Evolutionary conservation across 257 asterid genomes (phyloP).

Genomic region (Lithospermum erythrorhizon): DNA sequence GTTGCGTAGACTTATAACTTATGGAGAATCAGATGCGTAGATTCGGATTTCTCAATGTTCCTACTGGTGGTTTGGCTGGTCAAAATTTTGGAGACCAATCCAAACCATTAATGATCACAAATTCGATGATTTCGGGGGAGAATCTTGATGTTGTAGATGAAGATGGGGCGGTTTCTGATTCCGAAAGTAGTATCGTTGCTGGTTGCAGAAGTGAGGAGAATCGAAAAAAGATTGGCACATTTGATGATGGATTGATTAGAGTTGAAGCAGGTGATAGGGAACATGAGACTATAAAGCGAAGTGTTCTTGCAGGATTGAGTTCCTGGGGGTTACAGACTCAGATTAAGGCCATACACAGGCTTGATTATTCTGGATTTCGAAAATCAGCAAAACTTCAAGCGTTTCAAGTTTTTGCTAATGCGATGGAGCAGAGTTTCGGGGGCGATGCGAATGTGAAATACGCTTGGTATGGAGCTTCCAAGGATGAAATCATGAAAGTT

Average conservation of each 20-base stretch:
- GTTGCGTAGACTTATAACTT: too few species aligned
- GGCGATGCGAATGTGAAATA: constrained; percentile 11
- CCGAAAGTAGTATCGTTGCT: constrained; percentile 6
- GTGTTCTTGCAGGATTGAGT: constrained; percentile 7
- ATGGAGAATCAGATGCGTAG: not conserved
- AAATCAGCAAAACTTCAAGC: constrained; percentile 10
- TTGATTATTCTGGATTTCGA: not conserved
- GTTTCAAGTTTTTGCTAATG: constrained; percentile 1
- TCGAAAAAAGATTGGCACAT: not conserved
- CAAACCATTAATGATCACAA: not conserved
- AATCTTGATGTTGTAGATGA: not conserved
- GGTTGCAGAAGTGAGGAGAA: not conserved
- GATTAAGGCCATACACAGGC: constrained; percentile 15
- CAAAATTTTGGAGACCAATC: not conserved
- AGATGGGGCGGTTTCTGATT: constrained; percentile 11
- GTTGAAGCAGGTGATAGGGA: constrained; percentile 4
- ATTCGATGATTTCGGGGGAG: not conserved
- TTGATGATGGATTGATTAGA: not conserved
- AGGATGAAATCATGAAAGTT: constrained; percentile 13
- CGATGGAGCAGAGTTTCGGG: constrained; percentile 3
- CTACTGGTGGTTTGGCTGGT: not conserved
- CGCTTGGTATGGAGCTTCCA: constrained; percentile 25
- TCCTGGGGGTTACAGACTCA: constrained; percentile 6
- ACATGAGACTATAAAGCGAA: constrained; percentile 2
- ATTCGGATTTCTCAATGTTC: not conserved